Evolutionary conservation across 2,329 filamentous ascomycete genomes (phyloP), one percentile per base, ranked within the genome.

Genomic region (Ophiostoma ulmi): DNA sequence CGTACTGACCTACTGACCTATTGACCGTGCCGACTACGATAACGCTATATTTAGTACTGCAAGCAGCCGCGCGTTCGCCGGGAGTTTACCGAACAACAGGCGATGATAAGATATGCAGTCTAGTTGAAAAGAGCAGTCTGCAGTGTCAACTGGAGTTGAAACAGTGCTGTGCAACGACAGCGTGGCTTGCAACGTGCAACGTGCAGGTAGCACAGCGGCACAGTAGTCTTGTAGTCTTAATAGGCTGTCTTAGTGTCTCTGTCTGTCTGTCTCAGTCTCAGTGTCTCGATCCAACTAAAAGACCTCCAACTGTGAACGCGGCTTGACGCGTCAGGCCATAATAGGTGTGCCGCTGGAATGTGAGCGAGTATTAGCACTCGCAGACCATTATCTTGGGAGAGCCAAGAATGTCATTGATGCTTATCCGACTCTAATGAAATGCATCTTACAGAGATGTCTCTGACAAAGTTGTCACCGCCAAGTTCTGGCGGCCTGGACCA

Each of bases 21-120:
- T 4, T 39, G 38, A 11, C 38, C 11, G 10, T 13, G 0, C 2
- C 38, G 20, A 20, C n/a, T 48, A 31, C n/a, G 17, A 20, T n/a
- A 48, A 17, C 44, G 17, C 44, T 48, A 48, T 48, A 48, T 48
- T 48, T 48, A 48, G 5, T 6, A 67, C 64, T 67, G 69, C 52
- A 63, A 63, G 69, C 52, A 63, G 69, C 69, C 69, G 69, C 69
- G 64, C 69, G 64, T 70, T 70, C 69, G 22, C 22, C 52, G 44
- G 44, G 44, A 26, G n/a, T 58, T 26, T 58, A 22, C 52, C 20
- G 52, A 26, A 26, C 52, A 26, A 58, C 11, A 58, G n/a, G 22
- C n/a, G n/a, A 22, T 14, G 2, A n/a, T n/a, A 7, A 39, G 3
- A 5, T 58, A n/a, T 58, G 3, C 8, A 26, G n/a, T 55, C 48